Percentiles rank a stretch among this genome's conserved stretches.
These are phyloP conservation scores for Intubia oerlemansii DNA, from an alignment of 2,329 filamentous ascomycete species.

Conservation along the genomic window DNA sequence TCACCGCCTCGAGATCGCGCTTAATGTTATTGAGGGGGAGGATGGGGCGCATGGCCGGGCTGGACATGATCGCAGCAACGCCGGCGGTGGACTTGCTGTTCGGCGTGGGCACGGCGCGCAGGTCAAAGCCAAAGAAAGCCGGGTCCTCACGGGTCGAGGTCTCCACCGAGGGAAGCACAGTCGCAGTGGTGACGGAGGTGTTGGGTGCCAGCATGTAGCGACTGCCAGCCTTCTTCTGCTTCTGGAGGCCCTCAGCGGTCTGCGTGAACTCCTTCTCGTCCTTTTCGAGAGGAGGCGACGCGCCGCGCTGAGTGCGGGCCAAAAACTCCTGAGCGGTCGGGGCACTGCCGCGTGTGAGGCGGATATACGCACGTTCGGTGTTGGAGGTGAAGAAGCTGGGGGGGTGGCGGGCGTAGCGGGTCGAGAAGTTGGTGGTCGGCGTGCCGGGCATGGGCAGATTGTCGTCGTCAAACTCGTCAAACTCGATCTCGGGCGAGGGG, in stretches of 20 bases:
- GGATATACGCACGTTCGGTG: too few relatives aligned
- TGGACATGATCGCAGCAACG: conserved; percentile 10
- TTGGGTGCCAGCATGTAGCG: conserved; percentile 12
- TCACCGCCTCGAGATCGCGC: too few relatives aligned
- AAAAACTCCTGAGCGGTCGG: too few relatives aligned
- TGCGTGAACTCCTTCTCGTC: conserved; percentile 96
- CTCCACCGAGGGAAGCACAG: too few relatives aligned
- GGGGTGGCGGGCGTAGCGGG: neutral
- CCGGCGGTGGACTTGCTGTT: neutral
- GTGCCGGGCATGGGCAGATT: conserved; percentile 30
- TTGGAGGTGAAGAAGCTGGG: too few relatives aligned
- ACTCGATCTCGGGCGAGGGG: conserved; percentile 80
- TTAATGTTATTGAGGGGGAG: too few relatives aligned
- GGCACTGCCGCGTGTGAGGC: too few relatives aligned
- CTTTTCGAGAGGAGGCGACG: conserved; percentile 74
- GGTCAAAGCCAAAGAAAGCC: conserved; percentile 29
- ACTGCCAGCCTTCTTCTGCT: conserved; percentile 33
- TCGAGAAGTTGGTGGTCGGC: conserved; percentile 41
- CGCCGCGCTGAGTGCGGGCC: conserved; percentile 35
- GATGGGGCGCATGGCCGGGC: conserved; percentile 31
- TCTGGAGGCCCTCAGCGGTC: conserved; percentile 69
- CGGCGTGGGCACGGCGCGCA: conserved; percentile 1
- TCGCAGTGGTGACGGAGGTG: conserved; percentile 10
- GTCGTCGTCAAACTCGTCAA: conserved; percentile 53
- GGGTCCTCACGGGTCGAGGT: conserved; percentile 25